A percentile compares a stretch with the other conserved stretches of the same genome.
phyloP scores from a whole-genome alignment of 495 filamentous ascomycete species.

The Tetracladium setigerum region DNA sequence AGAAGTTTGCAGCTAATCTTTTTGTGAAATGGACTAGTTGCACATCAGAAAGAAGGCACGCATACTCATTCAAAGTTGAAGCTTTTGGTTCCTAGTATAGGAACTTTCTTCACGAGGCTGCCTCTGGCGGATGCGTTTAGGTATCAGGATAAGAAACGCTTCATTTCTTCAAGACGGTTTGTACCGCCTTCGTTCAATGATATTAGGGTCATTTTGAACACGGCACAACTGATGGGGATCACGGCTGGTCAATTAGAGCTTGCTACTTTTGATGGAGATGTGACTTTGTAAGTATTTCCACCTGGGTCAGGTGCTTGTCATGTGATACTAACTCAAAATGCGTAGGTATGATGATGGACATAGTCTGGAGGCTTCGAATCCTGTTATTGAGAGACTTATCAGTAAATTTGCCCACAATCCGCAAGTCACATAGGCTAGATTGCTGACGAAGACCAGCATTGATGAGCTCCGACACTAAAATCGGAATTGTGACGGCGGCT shows the following conservation, averaged over 20 bases:
- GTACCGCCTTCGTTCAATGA: constrained; percentile 98
- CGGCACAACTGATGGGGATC: constrained; percentile 85
- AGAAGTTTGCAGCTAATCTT: background rate
- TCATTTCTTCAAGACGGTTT: constrained; percentile 86
- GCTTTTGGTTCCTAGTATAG: constrained; percentile 82
- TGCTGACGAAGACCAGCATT: constrained; percentile 28
- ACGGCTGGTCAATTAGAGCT: constrained; percentile 66
- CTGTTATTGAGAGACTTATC: constrained; percentile 72
- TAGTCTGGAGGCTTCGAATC: constrained; percentile 61
- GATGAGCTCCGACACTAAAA: constrained; percentile 52
- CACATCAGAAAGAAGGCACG: constrained; percentile 53
- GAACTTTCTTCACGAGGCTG: constrained; percentile 84
- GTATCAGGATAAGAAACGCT: constrained; percentile 75
- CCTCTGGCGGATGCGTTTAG: constrained; percentile 82
- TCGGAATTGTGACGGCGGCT: constrained; percentile 95
- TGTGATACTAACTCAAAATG: constrained; percentile 1
- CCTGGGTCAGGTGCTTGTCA: background rate
- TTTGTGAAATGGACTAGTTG: constrained; percentile 42
- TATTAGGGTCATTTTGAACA: constrained; percentile 85
- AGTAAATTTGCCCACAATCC: constrained; percentile 19
- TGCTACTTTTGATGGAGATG: constrained; percentile 94
- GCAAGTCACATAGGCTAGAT: background rate
- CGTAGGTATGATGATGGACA: constrained; percentile 79
- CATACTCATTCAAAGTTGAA: constrained; percentile 81
- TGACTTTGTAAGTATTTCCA: constrained; percentile 52